phyloP scores from a whole-genome alignment of 495 filamentous ascomycete genomes.

The Xylaria longipes region DNA sequence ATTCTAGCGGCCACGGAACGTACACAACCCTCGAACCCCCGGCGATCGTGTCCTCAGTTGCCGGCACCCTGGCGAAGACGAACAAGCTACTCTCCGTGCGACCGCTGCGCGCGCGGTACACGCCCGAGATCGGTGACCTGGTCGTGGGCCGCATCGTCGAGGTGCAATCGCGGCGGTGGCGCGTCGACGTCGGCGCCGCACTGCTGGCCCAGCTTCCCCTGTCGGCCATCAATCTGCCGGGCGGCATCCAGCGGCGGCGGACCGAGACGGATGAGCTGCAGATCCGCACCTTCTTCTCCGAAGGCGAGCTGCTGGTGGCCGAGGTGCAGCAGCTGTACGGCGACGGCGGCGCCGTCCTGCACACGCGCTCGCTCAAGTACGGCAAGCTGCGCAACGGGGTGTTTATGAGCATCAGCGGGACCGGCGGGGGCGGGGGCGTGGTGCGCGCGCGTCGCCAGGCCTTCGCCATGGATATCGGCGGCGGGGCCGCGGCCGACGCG shows the following conservation, averaged over 20 bases:
- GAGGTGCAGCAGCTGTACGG: slow-evolving; percentile 86
- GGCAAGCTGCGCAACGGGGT: slow-evolving; percentile 93
- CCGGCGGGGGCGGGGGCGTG: slow-evolving; percentile 82
- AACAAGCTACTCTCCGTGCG: slow-evolving; percentile 94
- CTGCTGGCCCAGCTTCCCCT: slow-evolving; percentile 84
- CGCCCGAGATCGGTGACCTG: slow-evolving; percentile 92
- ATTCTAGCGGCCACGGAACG: slow-evolving; percentile 80
- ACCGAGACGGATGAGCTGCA: slow-evolving; percentile 95
- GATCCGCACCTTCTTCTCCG: slow-evolving; percentile 89
- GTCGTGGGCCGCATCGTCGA: slow-evolving; percentile 93
- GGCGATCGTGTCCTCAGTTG: slow-evolving; percentile 83
- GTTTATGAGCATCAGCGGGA: slow-evolving; percentile 80
- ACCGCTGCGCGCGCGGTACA: slow-evolving; percentile 91
- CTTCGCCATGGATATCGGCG: slow-evolving; percentile 76
- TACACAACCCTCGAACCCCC: slow-evolving; percentile 65
- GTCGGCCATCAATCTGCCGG: slow-evolving; percentile 89
- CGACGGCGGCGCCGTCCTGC: slow-evolving; percentile 83
- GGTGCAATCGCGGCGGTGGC: slow-evolving; percentile 89
- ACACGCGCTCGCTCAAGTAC: slow-evolving; percentile 89
- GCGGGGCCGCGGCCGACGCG: slow-evolving; percentile 62
- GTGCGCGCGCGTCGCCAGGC: slow-evolving; percentile 80
- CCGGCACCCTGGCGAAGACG: slow-evolving; percentile 84
- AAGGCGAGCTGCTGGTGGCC: slow-evolving; percentile 87
- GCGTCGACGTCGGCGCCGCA: slow-evolving; percentile 86
- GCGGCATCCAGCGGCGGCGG: slow-evolving; percentile 86